Conservation (phyloP, 495 filamentous ascomycete species). For the Aspergillus panamensis region DNA sequence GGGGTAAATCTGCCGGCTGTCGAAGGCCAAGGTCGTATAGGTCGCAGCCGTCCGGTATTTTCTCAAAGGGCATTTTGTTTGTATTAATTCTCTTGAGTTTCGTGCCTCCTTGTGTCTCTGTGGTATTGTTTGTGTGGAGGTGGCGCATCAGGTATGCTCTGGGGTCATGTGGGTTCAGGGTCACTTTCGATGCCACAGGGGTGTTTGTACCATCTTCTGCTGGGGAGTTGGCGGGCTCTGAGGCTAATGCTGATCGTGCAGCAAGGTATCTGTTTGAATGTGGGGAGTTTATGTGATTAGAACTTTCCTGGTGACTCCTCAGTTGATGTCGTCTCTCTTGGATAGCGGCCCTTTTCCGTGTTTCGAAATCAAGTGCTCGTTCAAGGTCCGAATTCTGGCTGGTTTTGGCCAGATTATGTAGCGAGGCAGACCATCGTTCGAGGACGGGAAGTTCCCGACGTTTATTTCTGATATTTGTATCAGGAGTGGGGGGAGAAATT, state of each 20-base stretch:
- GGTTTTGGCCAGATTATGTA: constrained; percentile 26
- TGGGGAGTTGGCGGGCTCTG: constrained; percentile 10
- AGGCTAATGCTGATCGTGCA: constrained; percentile 33
- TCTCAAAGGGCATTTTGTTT: constrained; percentile 36
- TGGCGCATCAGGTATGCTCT: constrained; percentile 38
- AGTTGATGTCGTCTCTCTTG: constrained; percentile 25
- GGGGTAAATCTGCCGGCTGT: constrained; percentile 8
- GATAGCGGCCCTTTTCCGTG: constrained; percentile 40
- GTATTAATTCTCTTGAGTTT: constrained; percentile 26
- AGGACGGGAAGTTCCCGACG: constrained; percentile 21
- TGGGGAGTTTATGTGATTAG: constrained; percentile 24
- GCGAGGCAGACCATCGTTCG: constrained; percentile 39
- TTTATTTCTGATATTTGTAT: constrained; percentile 1
- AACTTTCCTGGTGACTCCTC: neutral
- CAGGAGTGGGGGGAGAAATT: neutral
- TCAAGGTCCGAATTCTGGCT: constrained; percentile 27
- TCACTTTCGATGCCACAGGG: neutral
- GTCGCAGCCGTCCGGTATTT: constrained; percentile 30
- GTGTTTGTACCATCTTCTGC: neutral
- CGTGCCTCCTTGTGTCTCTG: neutral
- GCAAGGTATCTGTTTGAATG: constrained; percentile 40
- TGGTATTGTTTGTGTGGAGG: constrained; percentile 4
- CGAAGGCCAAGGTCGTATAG: constrained; percentile 27
- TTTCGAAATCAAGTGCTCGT: constrained; percentile 41
- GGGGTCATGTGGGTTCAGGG: constrained; percentile 31